Evolutionary conservation across 768 basidiomycete genomes (phyloP).

Genomic region (Trametes sanguinea): DNA sequence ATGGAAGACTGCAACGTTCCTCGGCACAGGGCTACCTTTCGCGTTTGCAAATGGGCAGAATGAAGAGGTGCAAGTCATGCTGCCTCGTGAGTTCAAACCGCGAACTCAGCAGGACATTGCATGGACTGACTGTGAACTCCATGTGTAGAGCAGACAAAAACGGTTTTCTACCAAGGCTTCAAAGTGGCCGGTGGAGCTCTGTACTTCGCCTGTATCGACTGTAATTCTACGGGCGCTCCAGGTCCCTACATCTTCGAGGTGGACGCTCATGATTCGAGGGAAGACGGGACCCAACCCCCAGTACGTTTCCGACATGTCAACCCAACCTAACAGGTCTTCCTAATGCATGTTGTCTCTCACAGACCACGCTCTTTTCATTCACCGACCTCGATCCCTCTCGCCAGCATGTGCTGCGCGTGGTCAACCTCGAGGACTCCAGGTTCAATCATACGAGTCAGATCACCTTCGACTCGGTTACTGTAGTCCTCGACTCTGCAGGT

Average conservation of each 20-base stretch:
- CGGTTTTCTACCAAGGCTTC: slow-evolving; percentile 34
- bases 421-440: slow-evolving; percentile 28
- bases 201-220: slow-evolving; percentile 37
- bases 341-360: not conserved
- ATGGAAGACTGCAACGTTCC: slow-evolving; percentile 22
- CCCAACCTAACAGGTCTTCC: not conserved
- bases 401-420: slow-evolving; percentile 30
- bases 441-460: slow-evolving; percentile 27
- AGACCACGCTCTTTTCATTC: slow-evolving; percentile 35
- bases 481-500: slow-evolving; percentile 12
- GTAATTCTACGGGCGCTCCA: slow-evolving; percentile 23
- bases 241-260: slow-evolving; percentile 14
- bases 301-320: slow-evolving; percentile 17
- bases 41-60: slow-evolving; percentile 23
- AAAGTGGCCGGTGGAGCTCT: slow-evolving; percentile 27
- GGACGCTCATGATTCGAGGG: slow-evolving; percentile 29
- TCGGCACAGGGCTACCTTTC: slow-evolving; percentile 13
- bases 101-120: too few relatives aligned
- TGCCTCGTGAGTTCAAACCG: slow-evolving; percentile 31
- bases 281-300: slow-evolving; percentile 24
- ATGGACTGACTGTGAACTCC: too few relatives aligned
- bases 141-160: slow-evolving; percentile 27
- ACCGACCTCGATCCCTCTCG: slow-evolving; percentile 28
- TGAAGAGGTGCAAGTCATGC: slow-evolving; percentile 24
- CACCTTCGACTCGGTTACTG: slow-evolving; percentile 30